These are phyloP conservation scores for Ophiostoma triangulosporum DNA, from an alignment of 2,329 filamentous ascomycete species.

Conservation along the genomic window DNA sequence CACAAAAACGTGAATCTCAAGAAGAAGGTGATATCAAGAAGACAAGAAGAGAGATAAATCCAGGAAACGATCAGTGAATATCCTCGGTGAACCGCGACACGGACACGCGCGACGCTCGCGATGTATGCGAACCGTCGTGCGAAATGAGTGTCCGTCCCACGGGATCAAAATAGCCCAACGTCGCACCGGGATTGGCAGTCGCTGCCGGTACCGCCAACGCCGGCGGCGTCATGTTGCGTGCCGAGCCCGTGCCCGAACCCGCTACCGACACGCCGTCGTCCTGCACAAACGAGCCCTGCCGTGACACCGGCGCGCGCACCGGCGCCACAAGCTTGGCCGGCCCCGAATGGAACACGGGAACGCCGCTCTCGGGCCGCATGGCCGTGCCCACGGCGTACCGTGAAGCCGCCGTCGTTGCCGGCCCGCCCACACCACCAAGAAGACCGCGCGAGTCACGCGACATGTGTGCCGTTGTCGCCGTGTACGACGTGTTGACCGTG, in stretches of 20 bases:
- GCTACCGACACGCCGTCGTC: conserved; percentile 3
- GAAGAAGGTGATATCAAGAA: too few relatives aligned
- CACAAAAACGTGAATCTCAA: too few relatives aligned
- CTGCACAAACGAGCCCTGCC: conserved; percentile 35
- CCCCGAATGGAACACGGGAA: conserved; percentile 50
- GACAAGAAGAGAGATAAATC: not conserved
- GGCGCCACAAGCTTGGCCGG: conserved; percentile 33
- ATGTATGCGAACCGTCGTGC: conserved; percentile 13
- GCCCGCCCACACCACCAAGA: conserved; percentile 20
- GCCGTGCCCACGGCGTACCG: conserved; percentile 41
- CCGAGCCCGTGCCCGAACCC: not conserved
- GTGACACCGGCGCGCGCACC: conserved; percentile 32
- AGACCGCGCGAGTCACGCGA: conserved; percentile 19
- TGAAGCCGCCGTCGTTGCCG: conserved; percentile 10
- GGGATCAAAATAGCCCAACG: conserved; percentile 10
- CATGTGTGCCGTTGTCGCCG: conserved; percentile 37
- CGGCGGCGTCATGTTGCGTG: conserved; percentile 7
- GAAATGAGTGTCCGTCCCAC: conserved; percentile 13
- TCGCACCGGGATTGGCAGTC: not conserved
- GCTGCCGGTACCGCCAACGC: too few relatives aligned
- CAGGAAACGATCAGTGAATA: not conserved
- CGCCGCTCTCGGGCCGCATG: conserved; percentile 46
- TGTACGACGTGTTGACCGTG: not conserved
- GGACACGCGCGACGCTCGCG: conserved; percentile 1
- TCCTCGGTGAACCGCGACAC: conserved; percentile 15